Evolutionary conservation across 345 rosid genomes (phyloP), one percentile per base, ranked within the genome.

Genomic region (Reutealis trisperma): DNA sequence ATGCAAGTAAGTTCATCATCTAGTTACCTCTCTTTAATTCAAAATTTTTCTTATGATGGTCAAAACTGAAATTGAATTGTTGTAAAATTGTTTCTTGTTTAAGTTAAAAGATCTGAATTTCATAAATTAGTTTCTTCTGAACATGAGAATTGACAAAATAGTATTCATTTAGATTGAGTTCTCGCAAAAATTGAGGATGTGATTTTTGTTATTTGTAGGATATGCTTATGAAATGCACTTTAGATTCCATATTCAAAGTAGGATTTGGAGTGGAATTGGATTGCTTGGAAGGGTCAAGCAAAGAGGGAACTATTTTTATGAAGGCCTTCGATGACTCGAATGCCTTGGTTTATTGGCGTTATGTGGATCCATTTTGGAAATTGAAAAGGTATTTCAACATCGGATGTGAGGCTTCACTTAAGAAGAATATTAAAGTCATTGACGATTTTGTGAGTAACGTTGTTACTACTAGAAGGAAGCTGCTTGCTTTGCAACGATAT

Each of bases 211-310:
- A 34, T 27, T 25, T 42, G 47, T 55, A 94, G 97, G 91, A 89
- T 76, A 24, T 90, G 34, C 54, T 93, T 81, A 89, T 91, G 98
- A 86, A 86, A 74, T 86, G 68, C 72, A 85, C 92, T 12, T 49
- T 94, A 78, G 95, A 92, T 62, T 91, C 97, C 0, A 93, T 94
- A 25, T 88, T 90, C 78, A 86, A 92, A 89, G 95, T 94, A 3
- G 97, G 87, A 45, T 94, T 94, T 54, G 97, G 97, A 19, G 90
- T 89, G 60, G 93, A 90, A 22, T 77, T 89, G 59, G 80, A 85
- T 62, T 87, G 94, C 84, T 78, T 89, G 86, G 82, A 79, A 19
- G 93, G 91, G 4, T 83, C 90, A 61, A 91, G 77, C 70, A 72
- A 77, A 85, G 86, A 84, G 49, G 91, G 86, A 18, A 52, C 42